Conservation (phyloP, 108 stramenopile species). For the Parmales sp. region DNA sequence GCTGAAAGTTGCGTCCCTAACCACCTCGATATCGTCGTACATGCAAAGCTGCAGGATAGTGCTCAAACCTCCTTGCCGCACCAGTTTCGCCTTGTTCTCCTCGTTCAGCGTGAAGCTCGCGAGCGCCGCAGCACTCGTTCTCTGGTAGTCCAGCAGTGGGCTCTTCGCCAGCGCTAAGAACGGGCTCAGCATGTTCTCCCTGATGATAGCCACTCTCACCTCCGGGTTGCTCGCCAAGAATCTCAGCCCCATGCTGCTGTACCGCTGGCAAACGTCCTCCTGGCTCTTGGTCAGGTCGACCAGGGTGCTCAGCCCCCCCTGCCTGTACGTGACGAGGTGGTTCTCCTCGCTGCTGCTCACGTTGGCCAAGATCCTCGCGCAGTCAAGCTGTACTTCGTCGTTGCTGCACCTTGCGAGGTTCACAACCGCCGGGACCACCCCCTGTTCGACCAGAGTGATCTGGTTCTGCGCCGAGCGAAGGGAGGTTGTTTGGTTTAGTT, state of each 20-base stretch:
- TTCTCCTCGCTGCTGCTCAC: conserved; percentile 59
- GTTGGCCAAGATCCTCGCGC: conserved; percentile 62
- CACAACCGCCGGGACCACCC: conserved; percentile 42
- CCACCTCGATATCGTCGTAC: conserved; percentile 47
- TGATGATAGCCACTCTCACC: conserved; percentile 42
- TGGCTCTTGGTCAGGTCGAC: conserved; percentile 40
- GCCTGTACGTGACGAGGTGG: conserved; percentile 45
- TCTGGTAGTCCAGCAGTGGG: conserved; percentile 57
- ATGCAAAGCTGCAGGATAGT: conserved; percentile 47
- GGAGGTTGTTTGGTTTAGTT: too few species aligned
- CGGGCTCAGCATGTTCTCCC: conserved; percentile 43
- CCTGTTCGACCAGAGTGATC: conserved; percentile 45
- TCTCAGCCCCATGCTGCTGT: conserved; percentile 62
- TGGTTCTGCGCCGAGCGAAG: conserved; percentile 57
- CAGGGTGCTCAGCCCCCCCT: conserved; percentile 57
- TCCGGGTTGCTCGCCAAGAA: conserved; percentile 58
- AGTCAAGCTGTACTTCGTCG: conserved; percentile 61
- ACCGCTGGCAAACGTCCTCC: conserved; percentile 58
- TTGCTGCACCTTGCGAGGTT: conserved; percentile 42
- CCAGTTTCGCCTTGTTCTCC: conserved; percentile 48
- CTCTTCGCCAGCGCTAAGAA: conserved; percentile 50
- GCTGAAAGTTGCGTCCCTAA: conserved; percentile 50
- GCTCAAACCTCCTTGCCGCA: conserved; percentile 46
- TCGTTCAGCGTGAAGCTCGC: conserved; percentile 57
- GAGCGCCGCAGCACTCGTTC: conserved; percentile 68